Conservation (phyloP, 345 rosid species). For the Gossypium thurberi region DNA sequence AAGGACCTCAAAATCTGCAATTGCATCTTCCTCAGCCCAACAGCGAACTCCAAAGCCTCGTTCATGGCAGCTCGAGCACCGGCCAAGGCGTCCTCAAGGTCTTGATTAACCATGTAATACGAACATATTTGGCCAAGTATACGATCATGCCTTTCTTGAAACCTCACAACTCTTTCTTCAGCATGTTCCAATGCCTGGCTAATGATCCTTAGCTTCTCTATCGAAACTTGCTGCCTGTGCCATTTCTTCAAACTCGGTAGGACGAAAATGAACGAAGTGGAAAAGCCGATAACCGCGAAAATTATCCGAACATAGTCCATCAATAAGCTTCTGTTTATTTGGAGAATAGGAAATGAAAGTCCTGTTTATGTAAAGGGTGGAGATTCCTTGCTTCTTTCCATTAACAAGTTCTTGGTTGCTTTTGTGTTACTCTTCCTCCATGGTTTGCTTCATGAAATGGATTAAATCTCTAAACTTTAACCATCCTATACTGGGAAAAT, state of each 20-base stretch:
- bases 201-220: constrained; percentile 41
- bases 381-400: constrained; percentile 20
- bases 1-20: constrained; percentile 38
- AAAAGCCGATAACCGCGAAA: constrained; percentile 37
- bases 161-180: constrained; percentile 40
- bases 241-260: constrained; percentile 30
- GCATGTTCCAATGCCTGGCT: constrained; percentile 45
- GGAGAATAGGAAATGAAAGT: neutral
- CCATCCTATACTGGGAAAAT: neutral
- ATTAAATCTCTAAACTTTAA: neutral
- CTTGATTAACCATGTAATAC: constrained; percentile 38
- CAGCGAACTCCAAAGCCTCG: constrained; percentile 39
- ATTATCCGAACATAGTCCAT: constrained; percentile 30
- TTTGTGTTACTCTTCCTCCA: neutral
- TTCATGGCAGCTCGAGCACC: constrained; percentile 41
- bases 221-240: constrained; percentile 23
- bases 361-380: neutral
- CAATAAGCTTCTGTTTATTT: neutral
- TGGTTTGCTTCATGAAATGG: constrained; percentile 5
- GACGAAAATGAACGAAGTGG: constrained; percentile 31
- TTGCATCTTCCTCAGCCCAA: constrained; percentile 43
- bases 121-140: constrained; percentile 38
- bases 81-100: constrained; percentile 39
- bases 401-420: neutral
- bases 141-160: constrained; percentile 53